phyloP scores from a whole-genome alignment of 2,329 filamentous ascomycete species.

The Claviceps africana region DNA sequence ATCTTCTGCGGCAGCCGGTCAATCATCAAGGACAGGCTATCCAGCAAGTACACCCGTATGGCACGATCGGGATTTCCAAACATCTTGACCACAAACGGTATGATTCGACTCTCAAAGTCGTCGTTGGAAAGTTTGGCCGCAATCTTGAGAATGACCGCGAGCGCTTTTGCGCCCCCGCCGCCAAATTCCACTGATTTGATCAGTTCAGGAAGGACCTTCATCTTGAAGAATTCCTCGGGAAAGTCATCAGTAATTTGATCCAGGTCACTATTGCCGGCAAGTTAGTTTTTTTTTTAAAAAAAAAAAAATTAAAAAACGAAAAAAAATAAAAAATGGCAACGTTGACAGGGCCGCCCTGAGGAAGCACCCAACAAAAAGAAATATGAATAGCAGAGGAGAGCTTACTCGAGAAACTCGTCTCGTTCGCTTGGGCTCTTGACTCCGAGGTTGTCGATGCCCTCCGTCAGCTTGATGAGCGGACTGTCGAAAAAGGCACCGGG shows the following conservation, averaged over 20 bases:
- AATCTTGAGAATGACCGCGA: slow-evolving; percentile 81
- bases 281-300: slow-evolving; percentile 14
- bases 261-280: slow-evolving; percentile 42
- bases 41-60: slow-evolving; percentile 77
- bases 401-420: slow-evolving; percentile 63
- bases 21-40: slow-evolving; percentile 82
- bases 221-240: slow-evolving; percentile 94
- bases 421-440: slow-evolving; percentile 75
- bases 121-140: slow-evolving; percentile 74
- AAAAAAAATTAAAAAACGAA: too few species aligned
- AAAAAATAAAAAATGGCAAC: too few species aligned
- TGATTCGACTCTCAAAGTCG: slow-evolving; percentile 74
- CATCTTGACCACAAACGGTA: slow-evolving; percentile 71
- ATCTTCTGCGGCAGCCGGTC: slow-evolving; percentile 76
- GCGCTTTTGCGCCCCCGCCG: slow-evolving; percentile 83
- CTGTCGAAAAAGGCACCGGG: slow-evolving; percentile 84
- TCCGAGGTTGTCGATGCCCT: slow-evolving; percentile 84
- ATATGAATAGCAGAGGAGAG: slow-evolving; percentile 11
- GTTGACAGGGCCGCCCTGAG: too few species aligned
- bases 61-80: slow-evolving; percentile 88
- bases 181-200: slow-evolving; percentile 99
- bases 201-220: slow-evolving; percentile 88
- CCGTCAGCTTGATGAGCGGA: slow-evolving; percentile 77
- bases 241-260: slow-evolving; percentile 85
- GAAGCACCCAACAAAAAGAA: background rate